These are phyloP conservation scores for Acanthochlamys bracteata DNA, from an alignment of 106 monocot species.

Conservation along the genomic window DNA sequence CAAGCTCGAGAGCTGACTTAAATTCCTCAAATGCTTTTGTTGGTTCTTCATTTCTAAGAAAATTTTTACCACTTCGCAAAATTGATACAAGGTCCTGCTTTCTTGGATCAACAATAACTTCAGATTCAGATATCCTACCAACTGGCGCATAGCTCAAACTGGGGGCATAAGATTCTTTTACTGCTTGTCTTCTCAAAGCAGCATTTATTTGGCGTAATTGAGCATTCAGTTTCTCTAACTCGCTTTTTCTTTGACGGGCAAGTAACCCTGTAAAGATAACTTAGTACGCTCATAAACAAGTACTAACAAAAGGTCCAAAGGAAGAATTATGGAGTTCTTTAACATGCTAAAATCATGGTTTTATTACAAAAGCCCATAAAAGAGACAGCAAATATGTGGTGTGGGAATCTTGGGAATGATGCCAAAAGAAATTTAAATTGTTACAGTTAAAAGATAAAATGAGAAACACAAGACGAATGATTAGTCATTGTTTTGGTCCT, in stretches of 20 bases:
- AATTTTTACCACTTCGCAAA: conserved; percentile 54
- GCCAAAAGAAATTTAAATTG: background rate
- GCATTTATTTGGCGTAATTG: conserved; percentile 83
- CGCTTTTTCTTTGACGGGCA: conserved; percentile 78
- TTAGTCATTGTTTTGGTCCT: no score
- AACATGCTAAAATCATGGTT: background rate
- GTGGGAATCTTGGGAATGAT: background rate
- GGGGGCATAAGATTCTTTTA: conserved; percentile 77
- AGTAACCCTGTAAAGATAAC: conserved; percentile 44
- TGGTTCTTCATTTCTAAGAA: conserved; percentile 49
- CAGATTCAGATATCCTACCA: conserved; percentile 36
- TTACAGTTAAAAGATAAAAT: background rate
- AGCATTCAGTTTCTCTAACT: conserved; percentile 64
- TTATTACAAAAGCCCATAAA: background rate
- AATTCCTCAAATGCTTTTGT: conserved; percentile 57
- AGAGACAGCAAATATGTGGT: background rate
- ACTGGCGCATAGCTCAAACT: conserved; percentile 67
- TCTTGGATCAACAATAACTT: conserved; percentile 64
- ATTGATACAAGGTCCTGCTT: conserved; percentile 44
- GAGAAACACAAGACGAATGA: no score
- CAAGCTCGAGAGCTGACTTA: conserved; percentile 52
- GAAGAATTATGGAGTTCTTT: background rate
- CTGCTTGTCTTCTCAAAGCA: conserved; percentile 76
- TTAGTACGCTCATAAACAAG: no score
- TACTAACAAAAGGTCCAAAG: background rate